Conservation (phyloP, 495 filamentous ascomycete species). For the Podospora didyma region DNA sequence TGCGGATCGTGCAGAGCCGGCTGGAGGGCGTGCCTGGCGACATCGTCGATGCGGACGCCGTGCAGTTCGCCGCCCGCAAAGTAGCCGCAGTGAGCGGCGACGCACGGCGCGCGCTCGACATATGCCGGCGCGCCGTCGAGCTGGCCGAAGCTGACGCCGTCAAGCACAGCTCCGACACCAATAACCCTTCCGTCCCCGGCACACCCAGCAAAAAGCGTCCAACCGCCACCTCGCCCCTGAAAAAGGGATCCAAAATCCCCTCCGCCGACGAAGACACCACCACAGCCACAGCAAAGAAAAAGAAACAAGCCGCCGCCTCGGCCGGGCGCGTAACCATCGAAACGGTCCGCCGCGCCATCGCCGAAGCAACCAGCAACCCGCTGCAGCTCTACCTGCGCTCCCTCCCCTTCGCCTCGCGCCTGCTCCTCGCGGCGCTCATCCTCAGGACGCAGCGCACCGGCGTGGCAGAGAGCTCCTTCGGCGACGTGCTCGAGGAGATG, state of each 20-base stretch:
- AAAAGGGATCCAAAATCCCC: background rate
- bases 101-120: conserved; percentile 87
- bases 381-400: conserved; percentile 81
- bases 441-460: conserved; percentile 77
- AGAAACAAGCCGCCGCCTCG: conserved; percentile 19
- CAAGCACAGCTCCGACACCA: conserved; percentile 5
- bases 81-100: conserved; percentile 96
- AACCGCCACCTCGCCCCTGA: background rate
- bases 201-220: conserved; percentile 37
- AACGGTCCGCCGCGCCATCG: conserved; percentile 89
- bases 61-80: conserved; percentile 95
- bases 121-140: conserved; percentile 93
- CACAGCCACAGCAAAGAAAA: conserved; percentile 5
- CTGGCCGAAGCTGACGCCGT: conserved; percentile 75
- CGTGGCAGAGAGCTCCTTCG: conserved; percentile 77
- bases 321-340: conserved; percentile 76
- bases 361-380: conserved; percentile 88
- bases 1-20: conserved; percentile 91
- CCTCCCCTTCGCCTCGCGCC: conserved; percentile 74
- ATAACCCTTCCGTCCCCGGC: conserved; percentile 22
- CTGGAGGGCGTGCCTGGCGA: conserved; percentile 81
- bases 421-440: conserved; percentile 79
- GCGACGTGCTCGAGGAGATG: conserved; percentile 91
- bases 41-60: conserved; percentile 87
- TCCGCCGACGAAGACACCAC: conserved; percentile 11